These are phyloP conservation scores for Thelonectria blattea DNA, from an alignment of 2,329 filamentous ascomycete species.

Conservation along the genomic window DNA sequence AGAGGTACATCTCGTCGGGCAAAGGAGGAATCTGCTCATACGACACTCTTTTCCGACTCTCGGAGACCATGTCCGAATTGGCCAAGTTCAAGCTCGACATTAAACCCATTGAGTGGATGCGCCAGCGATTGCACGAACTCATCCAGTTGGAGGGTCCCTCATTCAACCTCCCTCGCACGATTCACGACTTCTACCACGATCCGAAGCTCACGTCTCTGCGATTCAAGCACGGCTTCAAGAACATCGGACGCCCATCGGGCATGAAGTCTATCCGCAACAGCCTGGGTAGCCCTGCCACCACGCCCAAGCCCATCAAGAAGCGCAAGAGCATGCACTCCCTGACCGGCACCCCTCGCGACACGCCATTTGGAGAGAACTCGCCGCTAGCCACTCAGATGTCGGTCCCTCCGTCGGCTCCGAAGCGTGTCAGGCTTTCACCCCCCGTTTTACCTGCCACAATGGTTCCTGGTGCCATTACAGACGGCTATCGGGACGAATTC, in stretches of 20 bases:
- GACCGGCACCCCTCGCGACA: constrained; percentile 37
- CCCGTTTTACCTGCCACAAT: background rate
- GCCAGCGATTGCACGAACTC: constrained; percentile 61
- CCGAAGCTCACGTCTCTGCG: constrained; percentile 56
- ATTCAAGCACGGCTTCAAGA: constrained; percentile 60
- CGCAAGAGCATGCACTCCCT: constrained; percentile 43
- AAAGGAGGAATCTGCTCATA: constrained; percentile 55
- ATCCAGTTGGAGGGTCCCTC: constrained; percentile 48
- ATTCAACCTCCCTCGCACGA: constrained; percentile 58
- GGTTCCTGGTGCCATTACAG: background rate
- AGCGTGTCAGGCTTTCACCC: constrained; percentile 37
- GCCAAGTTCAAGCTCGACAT: constrained; percentile 60
- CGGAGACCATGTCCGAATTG: constrained; percentile 60
- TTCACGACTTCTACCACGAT: constrained; percentile 64
- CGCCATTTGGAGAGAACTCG: constrained; percentile 38
- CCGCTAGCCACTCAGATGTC: constrained; percentile 32
- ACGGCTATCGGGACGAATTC: constrained; percentile 46
- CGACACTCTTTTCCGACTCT: constrained; percentile 62
- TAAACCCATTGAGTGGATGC: constrained; percentile 61
- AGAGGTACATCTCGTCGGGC: constrained; percentile 53
- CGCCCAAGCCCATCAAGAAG: constrained; percentile 41
- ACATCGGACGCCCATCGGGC: constrained; percentile 62
- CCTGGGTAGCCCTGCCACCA: constrained; percentile 31
- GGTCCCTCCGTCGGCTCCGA: constrained; percentile 26
- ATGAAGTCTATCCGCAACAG: constrained; percentile 45